These are phyloP conservation scores for Kluyveromyces aestuarii DNA, from an alignment of 805 yeast species.

Conservation along the genomic window DNA sequence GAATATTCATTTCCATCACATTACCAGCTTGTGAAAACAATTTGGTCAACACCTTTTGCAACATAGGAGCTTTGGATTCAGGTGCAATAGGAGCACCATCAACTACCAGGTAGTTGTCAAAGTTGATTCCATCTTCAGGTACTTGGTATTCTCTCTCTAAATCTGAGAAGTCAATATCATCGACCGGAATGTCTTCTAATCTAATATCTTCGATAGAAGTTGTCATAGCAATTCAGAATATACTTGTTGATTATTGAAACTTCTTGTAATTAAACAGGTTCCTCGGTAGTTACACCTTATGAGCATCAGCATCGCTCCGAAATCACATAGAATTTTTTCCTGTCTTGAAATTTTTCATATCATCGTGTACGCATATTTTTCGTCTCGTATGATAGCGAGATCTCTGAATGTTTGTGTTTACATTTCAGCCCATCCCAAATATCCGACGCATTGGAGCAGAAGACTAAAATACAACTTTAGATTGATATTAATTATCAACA, in stretches of 20 bases:
- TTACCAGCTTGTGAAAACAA: conserved; percentile 71
- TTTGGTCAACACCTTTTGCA: conserved; percentile 78
- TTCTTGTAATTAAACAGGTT: background rate
- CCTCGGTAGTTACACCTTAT: background rate
- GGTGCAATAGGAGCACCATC: conserved; percentile 97
- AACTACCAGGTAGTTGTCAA: conserved; percentile 73
- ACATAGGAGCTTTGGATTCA: conserved; percentile 72
- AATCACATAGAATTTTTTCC: background rate
- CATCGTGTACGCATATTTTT: background rate
- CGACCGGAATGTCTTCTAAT: conserved; percentile 42
- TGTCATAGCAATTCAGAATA: background rate
- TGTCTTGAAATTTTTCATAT: conserved; percentile 3
- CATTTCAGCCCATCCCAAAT: background rate
- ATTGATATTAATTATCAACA: background rate
- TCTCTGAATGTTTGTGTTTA: background rate
- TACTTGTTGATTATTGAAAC: background rate
- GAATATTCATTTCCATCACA: conserved; percentile 72
- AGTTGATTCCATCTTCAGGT: conserved; percentile 43
- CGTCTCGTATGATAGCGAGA: background rate
- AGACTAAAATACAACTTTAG: too few species aligned
- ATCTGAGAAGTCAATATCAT: conserved; percentile 74
- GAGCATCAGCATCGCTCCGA: background rate
- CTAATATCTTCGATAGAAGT: conserved; percentile 25
- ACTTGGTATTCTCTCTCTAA: conserved; percentile 68
- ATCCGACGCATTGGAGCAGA: background rate